These are phyloP conservation scores for Linum trigynum DNA, from an alignment of 345 rosid species.

Conservation along the genomic window DNA sequence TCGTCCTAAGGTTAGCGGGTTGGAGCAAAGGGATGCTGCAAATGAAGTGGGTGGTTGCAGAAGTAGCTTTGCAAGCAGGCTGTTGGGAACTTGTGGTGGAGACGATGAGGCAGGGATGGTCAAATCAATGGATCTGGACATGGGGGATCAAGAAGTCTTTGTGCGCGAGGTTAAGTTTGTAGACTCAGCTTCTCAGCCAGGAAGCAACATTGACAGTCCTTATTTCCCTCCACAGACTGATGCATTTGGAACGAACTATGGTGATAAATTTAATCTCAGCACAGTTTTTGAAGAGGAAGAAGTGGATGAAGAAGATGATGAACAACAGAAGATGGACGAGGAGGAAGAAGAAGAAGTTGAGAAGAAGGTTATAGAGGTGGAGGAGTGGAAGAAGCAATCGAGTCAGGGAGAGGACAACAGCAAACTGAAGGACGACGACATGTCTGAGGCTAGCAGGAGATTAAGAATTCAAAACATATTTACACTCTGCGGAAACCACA, in stretches of 20 bases:
- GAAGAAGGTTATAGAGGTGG: constrained; percentile 74
- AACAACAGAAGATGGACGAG: constrained; percentile 15
- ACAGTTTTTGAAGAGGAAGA: constrained; percentile 94
- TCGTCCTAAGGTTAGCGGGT: constrained; percentile 14
- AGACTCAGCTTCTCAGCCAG: constrained; percentile 13
- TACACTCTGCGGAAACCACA: constrained; percentile 86
- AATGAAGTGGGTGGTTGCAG: neutral
- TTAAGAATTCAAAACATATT: constrained; percentile 77
- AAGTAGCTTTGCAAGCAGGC: constrained; percentile 64
- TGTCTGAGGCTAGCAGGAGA: constrained; percentile 42
- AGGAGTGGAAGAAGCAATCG: neutral
- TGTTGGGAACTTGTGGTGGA: constrained; percentile 35
- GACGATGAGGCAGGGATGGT: constrained; percentile 92
- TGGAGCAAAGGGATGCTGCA: constrained; percentile 26
- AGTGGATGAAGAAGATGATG: constrained; percentile 37
- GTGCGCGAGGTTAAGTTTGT: constrained; percentile 34
- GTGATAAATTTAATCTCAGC: constrained; percentile 57
- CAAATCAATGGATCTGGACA: constrained; percentile 96
- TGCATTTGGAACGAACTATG: constrained; percentile 31
- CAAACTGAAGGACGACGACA: constrained; percentile 23
- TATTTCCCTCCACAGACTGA: constrained; percentile 13
- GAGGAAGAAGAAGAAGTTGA: constrained; percentile 47
- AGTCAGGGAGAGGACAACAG: neutral
- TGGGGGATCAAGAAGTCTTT: constrained; percentile 60
- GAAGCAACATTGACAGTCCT: neutral